Base-by-base conservation (phyloP, 202 grass and related monocot genomes). In the Schoenoplectus triqueter region DNA sequence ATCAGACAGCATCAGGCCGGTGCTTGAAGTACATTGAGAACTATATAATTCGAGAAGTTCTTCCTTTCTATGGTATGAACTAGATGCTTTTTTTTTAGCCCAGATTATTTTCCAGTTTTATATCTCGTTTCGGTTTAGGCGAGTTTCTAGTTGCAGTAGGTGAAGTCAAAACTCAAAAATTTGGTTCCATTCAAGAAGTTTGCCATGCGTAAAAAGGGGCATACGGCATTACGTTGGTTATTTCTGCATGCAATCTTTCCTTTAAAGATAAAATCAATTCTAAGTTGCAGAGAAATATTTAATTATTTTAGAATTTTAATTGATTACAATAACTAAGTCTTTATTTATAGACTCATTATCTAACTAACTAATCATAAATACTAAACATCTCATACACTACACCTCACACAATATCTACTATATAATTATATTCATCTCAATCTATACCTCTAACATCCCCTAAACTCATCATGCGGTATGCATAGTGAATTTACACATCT, bases 1-100 rank as follows among this genome's bases (percentile, higher is more conserved):
- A 97, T 83, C 90, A 94, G 70, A 94, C 94, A 2, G 94, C 94
- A 3, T 91, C 94, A 18, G 94, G 94, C 51, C 86, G 81, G 49
- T 82, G 87, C 87, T 85, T 97, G 40, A 84, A 84, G 0, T 92
- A 91, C 87, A 81, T 97, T 10, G 92, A 97, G 69, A 89, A 97
- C 31, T 97, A 94, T 66, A 64, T 97, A 84, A 48, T 89, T 45
- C 86, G 85, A 17, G 82, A 92, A 62, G 90, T 94, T 61, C 92
- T 97, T 70, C 94, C 94, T 10, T 85, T 84, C 81, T 94, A 97
- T 72, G 94, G 92, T 94, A 80, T 48, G 55, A 51, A 66, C 3
- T 39, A 39, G 14, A 48, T 71, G 47, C 31, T 8, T 54, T 73
- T 66, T 11, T 13, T 39, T 41, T 40, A 50, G n/a, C 15, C 5